Evolutionary conservation across 1,284 basidiomycete genomes (phyloP).

Genomic region (Leccinum variabile): DNA sequence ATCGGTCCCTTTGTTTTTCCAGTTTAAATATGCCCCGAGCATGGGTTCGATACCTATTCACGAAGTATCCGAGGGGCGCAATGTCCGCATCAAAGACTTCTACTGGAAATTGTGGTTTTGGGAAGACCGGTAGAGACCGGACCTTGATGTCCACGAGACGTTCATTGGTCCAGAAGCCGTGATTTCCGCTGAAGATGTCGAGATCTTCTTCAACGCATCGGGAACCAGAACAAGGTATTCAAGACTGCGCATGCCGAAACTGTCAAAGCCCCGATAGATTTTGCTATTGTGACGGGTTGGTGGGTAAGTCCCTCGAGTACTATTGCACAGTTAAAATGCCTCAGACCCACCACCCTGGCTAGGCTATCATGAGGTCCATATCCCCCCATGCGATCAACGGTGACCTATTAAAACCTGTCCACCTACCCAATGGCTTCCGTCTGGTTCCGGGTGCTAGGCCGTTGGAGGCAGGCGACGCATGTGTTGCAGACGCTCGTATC

Average conservation of each 20-base stretch:
- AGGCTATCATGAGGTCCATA: slow-evolving; percentile 97
- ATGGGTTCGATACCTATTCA: slow-evolving; percentile 93
- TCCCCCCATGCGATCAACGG: slow-evolving; percentile 87
- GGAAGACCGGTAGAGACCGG: slow-evolving; percentile 72
- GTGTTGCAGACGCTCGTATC: slow-evolving; percentile 87
- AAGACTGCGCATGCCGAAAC: slow-evolving; percentile 70
- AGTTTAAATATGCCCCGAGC: slow-evolving; percentile 87
- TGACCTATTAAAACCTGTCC: slow-evolving; percentile 93
- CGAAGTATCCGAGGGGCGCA: slow-evolving; percentile 84
- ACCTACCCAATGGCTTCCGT: slow-evolving; percentile 95
- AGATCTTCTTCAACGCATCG: slow-evolving; percentile 90
- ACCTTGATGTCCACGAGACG: slow-evolving; percentile 72
- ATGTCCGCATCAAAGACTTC: slow-evolving; percentile 91
- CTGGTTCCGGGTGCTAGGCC: slow-evolving; percentile 78
- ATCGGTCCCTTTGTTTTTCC: slow-evolving; percentile 79
- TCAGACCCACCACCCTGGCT: slow-evolving; percentile 15
- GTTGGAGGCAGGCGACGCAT: slow-evolving; percentile 85
- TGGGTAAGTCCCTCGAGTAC: slow-evolving; percentile 56
- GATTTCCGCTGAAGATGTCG: slow-evolving; percentile 75
- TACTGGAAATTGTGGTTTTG: slow-evolving; percentile 98
- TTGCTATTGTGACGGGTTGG: slow-evolving; percentile 98
- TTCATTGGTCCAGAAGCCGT: slow-evolving; percentile 84
- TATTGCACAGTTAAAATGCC: slow-evolving; percentile 14
- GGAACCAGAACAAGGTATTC: slow-evolving; percentile 91
- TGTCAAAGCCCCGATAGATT: slow-evolving; percentile 95